These are phyloP conservation scores for Starmerella powellii DNA, from an alignment of 805 yeast species.

Conservation along the genomic window DNA sequence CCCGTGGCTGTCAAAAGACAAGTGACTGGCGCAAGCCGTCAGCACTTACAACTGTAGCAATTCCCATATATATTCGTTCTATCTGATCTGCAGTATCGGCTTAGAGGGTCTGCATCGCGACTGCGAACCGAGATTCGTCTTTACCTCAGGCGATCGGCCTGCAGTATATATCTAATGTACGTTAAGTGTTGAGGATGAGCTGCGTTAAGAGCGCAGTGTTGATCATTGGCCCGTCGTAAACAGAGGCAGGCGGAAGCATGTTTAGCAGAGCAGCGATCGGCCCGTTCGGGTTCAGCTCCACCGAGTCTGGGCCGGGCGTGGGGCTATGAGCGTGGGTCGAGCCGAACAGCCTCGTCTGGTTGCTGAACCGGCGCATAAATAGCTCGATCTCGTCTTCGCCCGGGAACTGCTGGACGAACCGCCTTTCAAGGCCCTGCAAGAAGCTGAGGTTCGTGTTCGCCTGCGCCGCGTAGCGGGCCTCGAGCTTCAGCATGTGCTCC, in stretches of 20 bases:
- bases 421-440: slow-evolving; percentile 50
- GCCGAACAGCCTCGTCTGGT: background rate
- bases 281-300: slow-evolving; percentile 1
- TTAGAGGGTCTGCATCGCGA: no score
- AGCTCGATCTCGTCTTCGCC: slow-evolving; percentile 36
- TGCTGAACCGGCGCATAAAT: slow-evolving; percentile 24
- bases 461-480: slow-evolving; percentile 37
- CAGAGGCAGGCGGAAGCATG: slow-evolving; percentile 17
- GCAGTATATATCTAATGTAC: no score
- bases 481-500: slow-evolving; percentile 52
- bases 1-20: no score
- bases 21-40: no score
- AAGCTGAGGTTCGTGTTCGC: slow-evolving; percentile 51
- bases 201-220: slow-evolving; percentile 15
- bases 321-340: background rate
- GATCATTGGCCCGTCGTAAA: slow-evolving; percentile 22
- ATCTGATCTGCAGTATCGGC: no score
- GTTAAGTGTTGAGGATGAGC: slow-evolving; percentile 5
- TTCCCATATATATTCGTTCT: no score
- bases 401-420: slow-evolving; percentile 57
- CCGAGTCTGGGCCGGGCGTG: background rate
- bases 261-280: slow-evolving; percentile 8
- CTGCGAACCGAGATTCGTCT: no score
- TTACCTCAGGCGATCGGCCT: no score
- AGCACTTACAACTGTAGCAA: no score